Evolutionary conservation across 2,329 filamentous ascomycete species (phyloP), one percentile per base, ranked within the genome.

Genomic region (Aspergillus tubingensis): DNA sequence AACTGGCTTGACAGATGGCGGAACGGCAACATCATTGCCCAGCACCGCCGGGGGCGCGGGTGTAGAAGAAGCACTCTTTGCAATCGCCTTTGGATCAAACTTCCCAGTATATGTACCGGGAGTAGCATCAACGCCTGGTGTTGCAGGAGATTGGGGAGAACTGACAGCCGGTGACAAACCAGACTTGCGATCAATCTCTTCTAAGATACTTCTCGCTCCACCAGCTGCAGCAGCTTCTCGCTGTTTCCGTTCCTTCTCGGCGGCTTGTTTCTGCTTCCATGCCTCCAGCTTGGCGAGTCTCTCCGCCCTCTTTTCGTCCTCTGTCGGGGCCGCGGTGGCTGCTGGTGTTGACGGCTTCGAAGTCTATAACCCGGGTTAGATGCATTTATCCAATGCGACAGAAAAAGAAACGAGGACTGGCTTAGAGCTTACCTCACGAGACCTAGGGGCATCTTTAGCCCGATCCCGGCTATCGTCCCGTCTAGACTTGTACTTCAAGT

Each of bases 191-290:
- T 90, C 90, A 82, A 90, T 91, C 75, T 90, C 86, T 69, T 88
- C 87, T 59, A 90, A 80, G 58, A 92, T 84, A 68, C 85, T 90
- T 67, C 86, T 82, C 41, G 88, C 85, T 65, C 86, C 87, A 60
- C 85, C 86, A 43, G 85, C 81, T 56, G 86, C 86, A 41, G 77
- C 77, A 48, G 88, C 83, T 68, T 90, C 86, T 70, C 86, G 88
- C 72, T 90, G 86, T 73, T 91, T 91, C 64, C 85, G 85, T 68
- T 89, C 88, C 67, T 89, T 88, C 72, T 88, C 87, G 65, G 91
- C 90, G 5, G 83, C 82, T 73, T 92, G 89, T 77, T 93, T 94
- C 77, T 92, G 90, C 79, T 96, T 96, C 93, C 92, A 96, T 59
- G 91, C 91, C 74, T 94, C 91, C 27, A 96, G 79, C 73, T 91